Percentiles rank a stretch among this genome's conserved stretches.
Evolutionary conservation across 495 filamentous ascomycete species (phyloP).

Genomic region (Penicillium goetzii): DNA sequence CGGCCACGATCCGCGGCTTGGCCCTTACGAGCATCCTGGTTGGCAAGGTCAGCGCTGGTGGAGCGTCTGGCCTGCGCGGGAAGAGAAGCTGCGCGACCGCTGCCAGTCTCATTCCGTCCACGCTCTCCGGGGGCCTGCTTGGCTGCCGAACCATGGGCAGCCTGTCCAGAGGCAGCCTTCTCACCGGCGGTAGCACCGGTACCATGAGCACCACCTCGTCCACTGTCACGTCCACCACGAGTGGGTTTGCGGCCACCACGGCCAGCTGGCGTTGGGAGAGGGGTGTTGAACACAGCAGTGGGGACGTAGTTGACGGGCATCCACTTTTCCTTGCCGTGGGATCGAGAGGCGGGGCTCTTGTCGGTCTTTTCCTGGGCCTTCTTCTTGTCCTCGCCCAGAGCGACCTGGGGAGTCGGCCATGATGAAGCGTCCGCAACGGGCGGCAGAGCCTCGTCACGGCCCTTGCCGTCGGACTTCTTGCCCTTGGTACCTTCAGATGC

Average conservation of each 20-base stretch:
- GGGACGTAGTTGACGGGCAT: conserved; percentile 72
- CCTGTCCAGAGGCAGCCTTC: conserved; percentile 43
- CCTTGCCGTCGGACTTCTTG: conserved; percentile 49
- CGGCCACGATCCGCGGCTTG: conserved; percentile 41
- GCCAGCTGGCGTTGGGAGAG: conserved; percentile 61
- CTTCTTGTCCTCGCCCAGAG: conserved; percentile 73
- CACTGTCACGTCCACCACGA: conserved; percentile 58
- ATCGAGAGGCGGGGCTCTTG: conserved; percentile 52
- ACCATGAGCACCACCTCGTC: conserved; percentile 55
- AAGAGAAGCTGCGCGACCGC: conserved; percentile 46
- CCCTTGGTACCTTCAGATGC: conserved; percentile 38
- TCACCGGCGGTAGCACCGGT: conserved; percentile 48
- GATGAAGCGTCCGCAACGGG: conserved; percentile 71
- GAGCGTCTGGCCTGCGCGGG: conserved; percentile 47
- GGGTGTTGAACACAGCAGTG: conserved; percentile 80
- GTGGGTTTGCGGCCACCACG: conserved; percentile 62
- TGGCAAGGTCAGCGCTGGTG: conserved; percentile 39
- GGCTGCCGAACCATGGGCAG: conserved; percentile 27
- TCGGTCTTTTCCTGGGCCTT: conserved; percentile 65
- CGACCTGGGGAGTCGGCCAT: conserved; percentile 90
- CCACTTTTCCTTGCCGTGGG: conserved; percentile 74
- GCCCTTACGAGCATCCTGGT: conserved; percentile 41
- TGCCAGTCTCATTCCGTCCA: conserved; percentile 44
- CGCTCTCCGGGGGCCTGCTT: conserved; percentile 46
- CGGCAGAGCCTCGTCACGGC: conserved; percentile 53